phyloP scores from a whole-genome alignment of 1,284 basidiomycete species.

The Fistulinella staudtii region DNA sequence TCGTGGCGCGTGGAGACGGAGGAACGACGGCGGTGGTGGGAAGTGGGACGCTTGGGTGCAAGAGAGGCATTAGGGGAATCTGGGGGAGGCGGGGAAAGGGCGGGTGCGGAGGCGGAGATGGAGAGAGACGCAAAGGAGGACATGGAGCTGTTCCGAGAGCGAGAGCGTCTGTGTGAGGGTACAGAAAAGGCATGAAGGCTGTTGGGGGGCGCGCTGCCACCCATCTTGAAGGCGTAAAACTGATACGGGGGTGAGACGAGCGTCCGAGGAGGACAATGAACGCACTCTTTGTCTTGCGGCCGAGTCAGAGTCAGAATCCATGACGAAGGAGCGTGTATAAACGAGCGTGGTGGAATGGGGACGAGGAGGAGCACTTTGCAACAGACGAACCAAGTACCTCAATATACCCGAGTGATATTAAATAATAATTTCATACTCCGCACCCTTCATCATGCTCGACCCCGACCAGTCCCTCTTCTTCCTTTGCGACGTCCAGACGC shows the following conservation, averaged over 20 bases:
- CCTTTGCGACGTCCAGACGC: slow-evolving; percentile 76
- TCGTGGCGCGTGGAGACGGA: slow-evolving; percentile 82
- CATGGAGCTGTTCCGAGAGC: slow-evolving; percentile 59
- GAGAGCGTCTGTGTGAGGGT: slow-evolving; percentile 60
- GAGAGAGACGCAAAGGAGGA: too few species aligned
- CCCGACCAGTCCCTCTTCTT: slow-evolving; percentile 61
- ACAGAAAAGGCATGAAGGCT: slow-evolving; percentile 29
- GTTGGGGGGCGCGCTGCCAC: slow-evolving; percentile 36
- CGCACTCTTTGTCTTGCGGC: slow-evolving; percentile 46
- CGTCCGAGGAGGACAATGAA: neutral
- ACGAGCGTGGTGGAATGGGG: slow-evolving; percentile 36
- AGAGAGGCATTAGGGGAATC: slow-evolving; percentile 35
- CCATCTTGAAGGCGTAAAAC: slow-evolving; percentile 65
- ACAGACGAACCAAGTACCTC: too few species aligned
- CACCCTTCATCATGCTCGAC: slow-evolving; percentile 36
- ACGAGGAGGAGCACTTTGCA: too few species aligned
- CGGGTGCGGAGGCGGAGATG: slow-evolving; percentile 39
- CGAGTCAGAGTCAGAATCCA: slow-evolving; percentile 36
- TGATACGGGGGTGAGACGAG: slow-evolving; percentile 24
- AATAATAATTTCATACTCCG: slow-evolving; percentile 21
- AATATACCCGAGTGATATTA: too few species aligned
- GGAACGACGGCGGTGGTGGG: slow-evolving; percentile 74
- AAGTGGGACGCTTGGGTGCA: slow-evolving; percentile 53
- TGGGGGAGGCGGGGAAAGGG: slow-evolving; percentile 28
- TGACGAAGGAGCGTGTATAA: slow-evolving; percentile 16